Base-by-base conservation (phyloP, 148 eudicot genomes). In the Chenopodium album region DNA sequence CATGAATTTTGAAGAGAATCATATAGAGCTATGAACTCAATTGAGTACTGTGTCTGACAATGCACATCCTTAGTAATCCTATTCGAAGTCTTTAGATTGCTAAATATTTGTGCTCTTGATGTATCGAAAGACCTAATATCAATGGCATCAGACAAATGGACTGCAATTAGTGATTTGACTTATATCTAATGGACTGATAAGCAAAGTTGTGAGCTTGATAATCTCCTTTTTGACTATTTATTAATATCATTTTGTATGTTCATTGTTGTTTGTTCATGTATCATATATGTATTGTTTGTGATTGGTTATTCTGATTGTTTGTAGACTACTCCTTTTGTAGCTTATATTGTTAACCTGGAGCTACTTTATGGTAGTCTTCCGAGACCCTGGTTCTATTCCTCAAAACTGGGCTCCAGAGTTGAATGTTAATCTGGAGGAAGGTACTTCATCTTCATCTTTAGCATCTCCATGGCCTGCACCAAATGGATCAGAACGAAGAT, bases 311-410 rank as follows among this genome's bases (percentile, higher is more conserved):
- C 88, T 86, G 76, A 86, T 79, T 50, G 63, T 69, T 44, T 64
- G 76, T 81, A 86, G 87, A 78, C 28, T 31, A 54, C 79, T 68
- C 69, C 68, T 84, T 80, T 87, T 93, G 89, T 90, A 95, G 98
- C 98, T 95, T 88, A 85, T 84, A 82, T 81, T 95, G 84, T 81
- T 95, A 79, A 78, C 88, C 52, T 95, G 97, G 98, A 89, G 96
- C 91, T 95, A 95, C 86, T 77, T 91, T 52, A 92, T 89, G 97
- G 98, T 91, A 76, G 97, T 95, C 78, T 85, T 88, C 79, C 86
- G 82, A 76, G 94, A 95, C 89, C 97, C 98, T 79, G 98, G 98
- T 77, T 87, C 94, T 85, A 94, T 95, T 82, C 98, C 98, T 80
- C 84, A 81, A 87, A 93, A 93, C 84, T 95, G 98, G 98, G 88